phyloP scores from a whole-genome alignment of 208 protist species.

The Leishmania tropica region DNA sequence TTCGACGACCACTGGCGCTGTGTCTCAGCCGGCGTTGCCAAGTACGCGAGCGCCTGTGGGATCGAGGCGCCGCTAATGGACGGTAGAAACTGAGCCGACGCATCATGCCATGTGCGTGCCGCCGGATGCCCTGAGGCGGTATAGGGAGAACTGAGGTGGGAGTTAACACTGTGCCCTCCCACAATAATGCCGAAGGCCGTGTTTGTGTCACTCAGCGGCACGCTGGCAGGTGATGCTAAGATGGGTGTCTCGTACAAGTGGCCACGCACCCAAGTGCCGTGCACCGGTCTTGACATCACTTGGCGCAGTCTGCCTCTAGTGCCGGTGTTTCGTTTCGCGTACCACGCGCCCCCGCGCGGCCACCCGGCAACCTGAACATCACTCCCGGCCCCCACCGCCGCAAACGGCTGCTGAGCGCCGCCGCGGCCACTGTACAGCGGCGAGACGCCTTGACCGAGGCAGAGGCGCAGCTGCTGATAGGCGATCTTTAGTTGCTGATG shows the following conservation, averaged over 20 bases:
- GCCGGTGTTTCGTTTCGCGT: neutral
- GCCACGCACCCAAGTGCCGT: neutral
- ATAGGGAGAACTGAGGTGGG: neutral
- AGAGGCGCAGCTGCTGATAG: slow-evolving; percentile 20
- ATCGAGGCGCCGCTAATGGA: neutral
- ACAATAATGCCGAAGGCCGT: neutral
- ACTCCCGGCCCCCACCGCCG: neutral
- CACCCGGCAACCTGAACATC: neutral
- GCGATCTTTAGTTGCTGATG: slow-evolving; percentile 14
- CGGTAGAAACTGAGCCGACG: neutral
- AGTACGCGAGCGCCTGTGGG: slow-evolving; percentile 4
- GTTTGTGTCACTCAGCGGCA: neutral
- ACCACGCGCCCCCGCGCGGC: neutral
- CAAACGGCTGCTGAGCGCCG: neutral
- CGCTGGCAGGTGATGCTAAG: neutral
- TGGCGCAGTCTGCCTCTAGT: neutral
- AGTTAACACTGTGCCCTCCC: too few species aligned
- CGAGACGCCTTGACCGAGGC: neutral
- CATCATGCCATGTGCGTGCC: neutral
- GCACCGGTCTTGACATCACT: neutral
- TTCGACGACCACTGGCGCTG: slow-evolving; percentile 21
- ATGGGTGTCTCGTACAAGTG: neutral
- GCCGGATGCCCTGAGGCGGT: neutral
- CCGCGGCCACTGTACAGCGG: neutral
- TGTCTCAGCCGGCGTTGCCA: slow-evolving; percentile 18